These are phyloP conservation scores for Fraxinus baroniana DNA, from an alignment of 305 asterid species.

Conservation along the genomic window DNA sequence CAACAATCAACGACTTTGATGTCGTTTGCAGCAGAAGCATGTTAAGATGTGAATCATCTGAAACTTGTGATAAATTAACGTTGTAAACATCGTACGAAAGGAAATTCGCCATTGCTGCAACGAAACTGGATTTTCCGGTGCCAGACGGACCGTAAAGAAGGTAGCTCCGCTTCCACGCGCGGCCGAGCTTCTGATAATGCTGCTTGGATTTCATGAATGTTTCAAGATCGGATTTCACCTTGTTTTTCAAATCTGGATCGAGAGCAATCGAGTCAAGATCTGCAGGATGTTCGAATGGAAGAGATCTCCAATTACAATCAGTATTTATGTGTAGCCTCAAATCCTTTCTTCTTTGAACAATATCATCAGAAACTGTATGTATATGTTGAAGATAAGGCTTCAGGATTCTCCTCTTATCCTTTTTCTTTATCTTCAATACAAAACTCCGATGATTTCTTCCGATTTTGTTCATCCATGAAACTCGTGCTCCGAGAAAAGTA, in stretches of 20 bases:
- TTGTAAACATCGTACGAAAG: slow-evolving; percentile 62
- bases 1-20: slow-evolving; percentile 51
- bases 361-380: slow-evolving; percentile 58
- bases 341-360: slow-evolving; percentile 47
- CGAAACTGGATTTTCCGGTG: slow-evolving; percentile 80
- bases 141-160: slow-evolving; percentile 81
- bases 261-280: slow-evolving; percentile 56
- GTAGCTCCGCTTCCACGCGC: slow-evolving; percentile 73
- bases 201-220: slow-evolving; percentile 58
- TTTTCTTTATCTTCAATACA: slow-evolving; percentile 51
- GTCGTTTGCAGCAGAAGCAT: slow-evolving; percentile 51
- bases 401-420: slow-evolving; percentile 63
- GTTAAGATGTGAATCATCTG: slow-evolving; percentile 58
- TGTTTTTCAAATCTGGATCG: slow-evolving; percentile 58
- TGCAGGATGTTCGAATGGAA: slow-evolving; percentile 61
- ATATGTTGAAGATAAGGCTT: slow-evolving; percentile 70
- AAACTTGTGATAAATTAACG: slow-evolving; percentile 47
- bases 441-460: slow-evolving; percentile 29
- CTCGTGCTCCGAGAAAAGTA: slow-evolving; percentile 61
- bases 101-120: slow-evolving; percentile 65
- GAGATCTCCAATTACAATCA: slow-evolving; percentile 52
- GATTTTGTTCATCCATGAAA: slow-evolving; percentile 49
- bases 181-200: slow-evolving; percentile 70
- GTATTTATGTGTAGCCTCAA: slow-evolving; percentile 44
- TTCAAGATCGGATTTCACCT: slow-evolving; percentile 54